A percentile compares a stretch with the other conserved stretches of the same genome.
Evolutionary conservation across 345 rosid genomes (phyloP).

Genomic region (Aegle marmelos): DNA sequence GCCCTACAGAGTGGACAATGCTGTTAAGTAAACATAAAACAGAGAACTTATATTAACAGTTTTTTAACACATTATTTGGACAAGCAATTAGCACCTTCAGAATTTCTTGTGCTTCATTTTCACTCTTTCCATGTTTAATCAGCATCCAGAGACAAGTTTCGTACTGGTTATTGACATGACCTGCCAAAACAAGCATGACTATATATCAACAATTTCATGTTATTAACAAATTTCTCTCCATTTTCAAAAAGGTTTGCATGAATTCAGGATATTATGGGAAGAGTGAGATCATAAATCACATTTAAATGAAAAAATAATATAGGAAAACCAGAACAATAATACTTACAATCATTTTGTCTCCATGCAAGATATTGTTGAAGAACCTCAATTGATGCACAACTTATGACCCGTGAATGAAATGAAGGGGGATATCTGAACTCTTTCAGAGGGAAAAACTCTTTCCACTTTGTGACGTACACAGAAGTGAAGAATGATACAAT

Average conservation of each 20-base stretch:
- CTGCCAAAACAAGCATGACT: constrained; percentile 32
- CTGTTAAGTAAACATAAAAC: background rate
- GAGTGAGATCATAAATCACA: background rate
- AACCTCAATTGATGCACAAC: constrained; percentile 73
- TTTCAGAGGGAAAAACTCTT: constrained; percentile 54
- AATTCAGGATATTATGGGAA: background rate
- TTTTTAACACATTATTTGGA: background rate
- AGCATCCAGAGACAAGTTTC: constrained; percentile 79
- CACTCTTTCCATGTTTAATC: constrained; percentile 60
- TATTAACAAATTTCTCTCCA: background rate
- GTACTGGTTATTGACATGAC: constrained; percentile 64
- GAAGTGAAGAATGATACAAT: constrained; percentile 73
- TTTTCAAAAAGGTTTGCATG: background rate
- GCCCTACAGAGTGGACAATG: constrained; percentile 44
- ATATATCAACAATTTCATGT: background rate
- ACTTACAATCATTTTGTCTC: constrained; percentile 89
- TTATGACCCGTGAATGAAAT: constrained; percentile 50
- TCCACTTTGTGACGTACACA: constrained; percentile 64
- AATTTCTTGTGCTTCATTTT: constrained; percentile 54
- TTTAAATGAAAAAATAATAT: background rate
- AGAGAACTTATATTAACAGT: background rate
- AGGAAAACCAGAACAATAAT: background rate
- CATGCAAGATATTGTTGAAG: constrained; percentile 81
- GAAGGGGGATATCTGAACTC: constrained; percentile 65
- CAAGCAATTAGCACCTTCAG: constrained; percentile 44